phyloP scores from a whole-genome alignment of 176 grass and related monocot genomes.

The Cenchrus americanus region DNA sequence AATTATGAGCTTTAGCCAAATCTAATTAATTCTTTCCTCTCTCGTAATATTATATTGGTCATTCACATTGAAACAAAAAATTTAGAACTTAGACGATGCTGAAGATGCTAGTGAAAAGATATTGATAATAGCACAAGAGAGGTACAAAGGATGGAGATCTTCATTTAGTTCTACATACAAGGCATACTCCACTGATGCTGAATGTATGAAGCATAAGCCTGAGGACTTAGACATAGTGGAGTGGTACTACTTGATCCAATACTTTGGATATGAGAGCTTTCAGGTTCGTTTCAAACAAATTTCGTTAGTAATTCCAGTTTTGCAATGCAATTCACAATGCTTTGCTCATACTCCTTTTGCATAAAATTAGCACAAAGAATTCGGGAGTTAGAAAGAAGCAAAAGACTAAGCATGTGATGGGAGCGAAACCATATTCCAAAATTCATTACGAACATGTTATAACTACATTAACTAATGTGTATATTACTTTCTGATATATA shows the following conservation, averaged over 20 bases:
- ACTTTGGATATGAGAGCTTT: background rate
- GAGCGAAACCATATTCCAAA: too few species aligned
- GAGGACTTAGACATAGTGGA: too few species aligned
- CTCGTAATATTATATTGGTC: background rate
- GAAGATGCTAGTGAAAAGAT: conserved; percentile 22
- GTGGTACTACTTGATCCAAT: conserved; percentile 17
- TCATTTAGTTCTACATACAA: conserved; percentile 12
- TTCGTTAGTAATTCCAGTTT: too few species aligned
- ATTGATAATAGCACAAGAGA: background rate
- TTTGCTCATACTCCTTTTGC: too few species aligned
- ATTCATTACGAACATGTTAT: too few species aligned
- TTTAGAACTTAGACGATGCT: background rate
- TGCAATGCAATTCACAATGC: too few species aligned
- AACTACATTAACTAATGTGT: too few species aligned
- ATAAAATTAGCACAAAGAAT: too few species aligned
- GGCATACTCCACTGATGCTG: background rate
- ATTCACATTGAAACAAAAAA: background rate
- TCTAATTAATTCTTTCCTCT: background rate
- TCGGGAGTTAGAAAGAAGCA: too few species aligned
- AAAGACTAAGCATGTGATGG: too few species aligned
- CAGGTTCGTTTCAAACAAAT: background rate
- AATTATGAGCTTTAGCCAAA: background rate
- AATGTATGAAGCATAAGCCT: background rate
- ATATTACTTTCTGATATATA: too few species aligned
- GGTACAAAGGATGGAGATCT: conserved; percentile 9